These are phyloP conservation scores for Thelonectria rubi DNA, from an alignment of 2,329 filamentous ascomycete genomes.

Conservation along the genomic window DNA sequence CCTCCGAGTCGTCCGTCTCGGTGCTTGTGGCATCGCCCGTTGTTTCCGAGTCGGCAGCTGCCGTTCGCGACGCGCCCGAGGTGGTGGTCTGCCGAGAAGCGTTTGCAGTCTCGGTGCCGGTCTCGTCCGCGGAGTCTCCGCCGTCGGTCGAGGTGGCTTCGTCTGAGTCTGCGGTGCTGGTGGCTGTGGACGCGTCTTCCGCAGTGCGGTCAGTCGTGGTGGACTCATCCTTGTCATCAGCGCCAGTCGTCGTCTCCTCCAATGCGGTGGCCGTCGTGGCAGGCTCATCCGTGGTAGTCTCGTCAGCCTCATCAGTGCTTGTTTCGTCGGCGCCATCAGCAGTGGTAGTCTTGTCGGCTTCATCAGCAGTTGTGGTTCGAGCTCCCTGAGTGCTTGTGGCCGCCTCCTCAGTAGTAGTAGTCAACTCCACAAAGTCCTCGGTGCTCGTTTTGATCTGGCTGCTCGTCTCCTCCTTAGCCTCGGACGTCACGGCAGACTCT, in stretches of 20 bases:
- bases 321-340: neutral
- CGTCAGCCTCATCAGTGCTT: neutral
- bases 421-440: neutral
- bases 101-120: constrained; percentile 3
- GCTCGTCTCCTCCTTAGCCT: constrained; percentile 41
- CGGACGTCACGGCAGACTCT: constrained; percentile 39
- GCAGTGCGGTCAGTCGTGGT: neutral
- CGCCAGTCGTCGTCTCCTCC: no score
- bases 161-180: neutral
- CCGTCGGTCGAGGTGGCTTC: neutral
- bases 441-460: constrained; percentile 39
- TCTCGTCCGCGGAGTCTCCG: neutral
- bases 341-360: neutral
- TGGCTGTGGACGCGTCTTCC: neutral
- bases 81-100: neutral
- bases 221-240: neutral
- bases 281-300: neutral
- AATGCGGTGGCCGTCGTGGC: neutral
- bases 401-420: neutral
- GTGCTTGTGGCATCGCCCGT: neutral
- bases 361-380: neutral
- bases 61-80: neutral
- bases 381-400: constrained; percentile 9
- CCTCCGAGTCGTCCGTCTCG: neutral
- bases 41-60: neutral